Evolutionary conservation across 1,284 basidiomycete genomes (phyloP), one percentile per base, ranked within the genome.

Genomic region (Megacollybia platyphylla): DNA sequence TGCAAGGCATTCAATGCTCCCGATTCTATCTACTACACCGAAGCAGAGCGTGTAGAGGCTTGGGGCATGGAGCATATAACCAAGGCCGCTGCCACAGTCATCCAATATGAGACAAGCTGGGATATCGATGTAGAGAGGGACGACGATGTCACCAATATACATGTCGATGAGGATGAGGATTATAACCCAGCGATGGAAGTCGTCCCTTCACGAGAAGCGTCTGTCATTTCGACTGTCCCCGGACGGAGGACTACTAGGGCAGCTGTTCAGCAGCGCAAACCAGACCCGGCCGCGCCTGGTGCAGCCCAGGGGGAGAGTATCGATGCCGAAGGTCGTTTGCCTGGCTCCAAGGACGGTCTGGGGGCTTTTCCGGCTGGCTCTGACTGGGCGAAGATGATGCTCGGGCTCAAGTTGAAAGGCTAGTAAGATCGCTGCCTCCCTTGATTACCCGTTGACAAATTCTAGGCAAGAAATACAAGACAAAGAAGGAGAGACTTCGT

Each of bases 101-200:
- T 86, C 47, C 81, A 85, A 45, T 82, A 79, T 55, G 83, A 86
- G 59, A 75, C 79, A 0, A 79, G 87, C 54, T 87, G 83, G 83
- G 85, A 83, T 49, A 79, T 86, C 44, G 81, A 85, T 44, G 64
- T 82, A n/a, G 82, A 84, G 51, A 71, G 68, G 35, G 81, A 85
- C 38, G 80, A 79, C 18, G 71, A 76, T 27, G 9, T 36, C 48
- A 61, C 13, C 46, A 54, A 43, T 26, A 52, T 66, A 11, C 60
- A 63, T 7, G 60, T 68, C n/a, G 68, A 71, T 18, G 64, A 70
- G 1, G 69, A 70, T n/a, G 68, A 65, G 8, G 62, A 63, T 6
- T 54, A 56, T 10, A 24, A 24, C 20, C 20, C 20, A 4, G 20
- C 20, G 20, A 24, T 24, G 5, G 55, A 58, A 26, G 59, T 41